phyloP scores from a whole-genome alignment of 2,329 filamentous ascomycete species.

The Cordyceps sp. region DNA sequence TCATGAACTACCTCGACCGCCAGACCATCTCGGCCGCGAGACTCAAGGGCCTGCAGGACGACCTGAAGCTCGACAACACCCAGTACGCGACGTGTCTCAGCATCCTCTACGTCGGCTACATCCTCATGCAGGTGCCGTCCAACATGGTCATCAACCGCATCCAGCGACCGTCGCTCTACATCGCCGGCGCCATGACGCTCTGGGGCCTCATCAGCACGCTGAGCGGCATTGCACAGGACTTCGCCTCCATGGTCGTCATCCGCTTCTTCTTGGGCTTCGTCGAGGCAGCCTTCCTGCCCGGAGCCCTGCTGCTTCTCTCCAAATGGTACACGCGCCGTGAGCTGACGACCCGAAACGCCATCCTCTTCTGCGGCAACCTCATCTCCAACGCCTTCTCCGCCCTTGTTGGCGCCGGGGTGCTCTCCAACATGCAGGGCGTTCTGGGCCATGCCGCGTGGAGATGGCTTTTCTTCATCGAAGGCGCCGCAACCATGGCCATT shows the following conservation, averaged over 20 bases:
- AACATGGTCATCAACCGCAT: constrained; percentile 42
- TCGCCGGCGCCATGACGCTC: constrained; percentile 32
- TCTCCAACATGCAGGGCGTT: constrained; percentile 39
- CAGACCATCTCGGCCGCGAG: constrained; percentile 54
- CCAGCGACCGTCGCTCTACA: constrained; percentile 32
- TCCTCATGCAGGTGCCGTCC: constrained; percentile 45
- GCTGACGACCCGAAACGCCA: constrained; percentile 34
- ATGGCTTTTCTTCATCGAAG: constrained; percentile 46
- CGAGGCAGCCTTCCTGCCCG: constrained; percentile 49
- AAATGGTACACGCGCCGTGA: constrained; percentile 51
- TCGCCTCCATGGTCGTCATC: constrained; percentile 34
- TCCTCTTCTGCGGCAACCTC: constrained; percentile 42
- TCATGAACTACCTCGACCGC: constrained; percentile 53
- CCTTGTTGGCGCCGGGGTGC: constrained; percentile 39
- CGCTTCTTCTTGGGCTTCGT: constrained; percentile 46
- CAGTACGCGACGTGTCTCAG: constrained; percentile 48
- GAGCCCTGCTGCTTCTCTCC: constrained; percentile 44
- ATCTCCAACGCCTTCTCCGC: constrained; percentile 44
- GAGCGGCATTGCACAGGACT: constrained; percentile 33
- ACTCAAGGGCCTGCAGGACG: constrained; percentile 45
- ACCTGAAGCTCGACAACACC: constrained; percentile 35
- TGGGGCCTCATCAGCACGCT: constrained; percentile 45
- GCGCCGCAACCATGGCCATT: constrained; percentile 30
- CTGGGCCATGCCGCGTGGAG: constrained; percentile 39
- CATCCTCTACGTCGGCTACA: constrained; percentile 51